Conservation (phyloP, 257 asterid species). For the Rubia yunnanensis region DNA sequence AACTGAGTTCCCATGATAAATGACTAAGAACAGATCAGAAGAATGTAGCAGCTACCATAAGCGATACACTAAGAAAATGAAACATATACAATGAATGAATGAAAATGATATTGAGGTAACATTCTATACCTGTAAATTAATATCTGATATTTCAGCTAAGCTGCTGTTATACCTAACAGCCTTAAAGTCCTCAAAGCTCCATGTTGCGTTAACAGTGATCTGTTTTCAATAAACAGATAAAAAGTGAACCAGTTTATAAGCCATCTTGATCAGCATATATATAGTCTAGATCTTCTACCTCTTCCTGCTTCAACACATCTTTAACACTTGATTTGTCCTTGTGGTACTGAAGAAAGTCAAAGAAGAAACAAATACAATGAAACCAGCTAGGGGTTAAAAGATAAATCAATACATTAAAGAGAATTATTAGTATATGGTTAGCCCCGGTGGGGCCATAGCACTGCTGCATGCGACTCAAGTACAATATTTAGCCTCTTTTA, state of each 20-base stretch:
- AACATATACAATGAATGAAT: background rate
- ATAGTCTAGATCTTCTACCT: constrained; percentile 32
- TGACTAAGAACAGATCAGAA: background rate
- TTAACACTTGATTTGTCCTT: constrained; percentile 67
- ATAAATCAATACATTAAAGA: background rate
- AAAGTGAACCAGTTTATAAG: background rate
- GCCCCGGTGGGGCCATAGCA: background rate
- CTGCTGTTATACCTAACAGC: constrained; percentile 39
- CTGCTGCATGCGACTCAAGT: background rate
- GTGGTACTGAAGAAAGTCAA: constrained; percentile 51
- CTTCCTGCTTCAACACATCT: constrained; percentile 68
- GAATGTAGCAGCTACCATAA: background rate
- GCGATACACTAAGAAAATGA: background rate
- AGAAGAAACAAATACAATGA: background rate
- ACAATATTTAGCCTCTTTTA: background rate
- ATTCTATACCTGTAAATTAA: constrained; percentile 62
- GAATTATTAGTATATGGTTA: background rate
- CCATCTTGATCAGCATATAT: background rate
- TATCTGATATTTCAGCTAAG: constrained; percentile 49
- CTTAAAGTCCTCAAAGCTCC: constrained; percentile 77
- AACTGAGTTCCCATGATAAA: background rate
- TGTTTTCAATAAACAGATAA: constrained; percentile 14
- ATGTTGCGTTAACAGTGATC: constrained; percentile 56
- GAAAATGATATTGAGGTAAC: background rate
- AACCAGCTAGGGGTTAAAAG: constrained; percentile 4